Evolutionary conservation across 1,139 yeast species (phyloP).

Genomic region (Candida sp.): DNA sequence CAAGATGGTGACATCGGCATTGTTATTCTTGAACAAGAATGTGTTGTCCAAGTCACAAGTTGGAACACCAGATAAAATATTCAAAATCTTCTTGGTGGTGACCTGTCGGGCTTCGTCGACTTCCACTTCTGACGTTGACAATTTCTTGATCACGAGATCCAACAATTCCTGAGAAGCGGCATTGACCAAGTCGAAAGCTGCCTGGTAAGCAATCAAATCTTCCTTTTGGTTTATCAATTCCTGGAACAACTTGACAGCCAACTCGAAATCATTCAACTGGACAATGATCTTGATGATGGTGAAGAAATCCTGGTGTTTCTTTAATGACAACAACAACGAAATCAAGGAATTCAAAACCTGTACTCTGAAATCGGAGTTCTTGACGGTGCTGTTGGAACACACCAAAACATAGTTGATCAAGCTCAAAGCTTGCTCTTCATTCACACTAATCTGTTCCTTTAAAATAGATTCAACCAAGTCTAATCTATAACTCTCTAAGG

Average conservation of each 20-base stretch:
- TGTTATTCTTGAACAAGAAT: slow-evolving; percentile 83
- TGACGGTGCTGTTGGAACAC: slow-evolving; percentile 68
- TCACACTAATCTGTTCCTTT: slow-evolving; percentile 39
- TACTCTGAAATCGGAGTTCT: slow-evolving; percentile 66
- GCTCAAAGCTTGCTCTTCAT: slow-evolving; percentile 52
- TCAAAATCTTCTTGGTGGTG: slow-evolving; percentile 51
- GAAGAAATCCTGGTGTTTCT: slow-evolving; percentile 75
- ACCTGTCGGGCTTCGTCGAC: slow-evolving; percentile 18
- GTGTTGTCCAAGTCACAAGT: slow-evolving; percentile 94
- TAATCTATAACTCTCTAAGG: slow-evolving; percentile 85
- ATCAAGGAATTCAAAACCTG: slow-evolving; percentile 69
- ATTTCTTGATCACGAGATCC: slow-evolving; percentile 56
- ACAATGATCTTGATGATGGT: slow-evolving; percentile 86
- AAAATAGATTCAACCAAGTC: slow-evolving; percentile 78
- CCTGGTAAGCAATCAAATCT: slow-evolving; percentile 78
- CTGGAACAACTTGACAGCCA: slow-evolving; percentile 73
- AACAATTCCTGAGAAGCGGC: slow-evolving; percentile 94
- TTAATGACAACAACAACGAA: slow-evolving; percentile 57
- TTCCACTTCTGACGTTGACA: slow-evolving; percentile 42
- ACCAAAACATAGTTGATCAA: slow-evolving; percentile 78
- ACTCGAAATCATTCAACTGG: slow-evolving; percentile 75
- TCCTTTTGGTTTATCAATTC: slow-evolving; percentile 51
- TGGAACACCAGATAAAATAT: slow-evolving; percentile 89
- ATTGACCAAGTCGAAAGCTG: slow-evolving; percentile 92
- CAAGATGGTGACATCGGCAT: slow-evolving; percentile 82